Evolutionary conservation across 805 yeast genomes (phyloP).

Genomic region (Ascoidea tarda): DNA sequence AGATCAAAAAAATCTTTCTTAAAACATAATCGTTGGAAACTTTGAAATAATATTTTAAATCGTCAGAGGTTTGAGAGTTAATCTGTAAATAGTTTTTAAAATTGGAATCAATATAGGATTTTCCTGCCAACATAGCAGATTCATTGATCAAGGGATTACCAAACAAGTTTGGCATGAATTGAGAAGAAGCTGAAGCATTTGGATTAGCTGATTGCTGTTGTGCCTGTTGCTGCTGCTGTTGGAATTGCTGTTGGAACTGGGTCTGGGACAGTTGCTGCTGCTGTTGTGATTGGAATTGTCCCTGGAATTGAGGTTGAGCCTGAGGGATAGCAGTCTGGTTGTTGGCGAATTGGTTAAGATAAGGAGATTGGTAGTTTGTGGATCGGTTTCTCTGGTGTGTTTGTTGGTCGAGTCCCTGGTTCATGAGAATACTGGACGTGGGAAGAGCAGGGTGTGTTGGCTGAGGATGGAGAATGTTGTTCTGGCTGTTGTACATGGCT

Average conservation of each 20-base stretch:
- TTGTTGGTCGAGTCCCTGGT: background rate
- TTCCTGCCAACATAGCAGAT: background rate
- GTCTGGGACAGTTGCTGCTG: background rate
- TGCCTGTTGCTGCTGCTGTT: background rate
- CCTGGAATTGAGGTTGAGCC: background rate
- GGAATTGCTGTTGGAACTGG: background rate
- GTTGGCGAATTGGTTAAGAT: background rate
- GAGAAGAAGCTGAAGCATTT: background rate
- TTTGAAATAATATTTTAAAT: slow-evolving; percentile 77
- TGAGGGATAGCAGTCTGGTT: background rate
- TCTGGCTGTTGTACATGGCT: background rate
- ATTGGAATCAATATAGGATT: background rate
- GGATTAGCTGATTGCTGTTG: background rate
- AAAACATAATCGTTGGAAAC: slow-evolving; percentile 83
- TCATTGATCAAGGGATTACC: background rate
- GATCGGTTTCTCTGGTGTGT: background rate
- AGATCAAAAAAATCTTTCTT: slow-evolving; percentile 52
- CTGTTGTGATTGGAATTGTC: background rate
- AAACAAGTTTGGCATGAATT: background rate
- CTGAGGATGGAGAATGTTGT: background rate
- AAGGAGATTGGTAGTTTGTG: no score
- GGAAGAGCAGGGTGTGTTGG: background rate
- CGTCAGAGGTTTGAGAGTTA: slow-evolving; percentile 11
- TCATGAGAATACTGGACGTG: background rate
- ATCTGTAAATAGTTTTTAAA: no score